phyloP scores from a whole-genome alignment of 148 eudicot species.

The Silene latifolia region DNA sequence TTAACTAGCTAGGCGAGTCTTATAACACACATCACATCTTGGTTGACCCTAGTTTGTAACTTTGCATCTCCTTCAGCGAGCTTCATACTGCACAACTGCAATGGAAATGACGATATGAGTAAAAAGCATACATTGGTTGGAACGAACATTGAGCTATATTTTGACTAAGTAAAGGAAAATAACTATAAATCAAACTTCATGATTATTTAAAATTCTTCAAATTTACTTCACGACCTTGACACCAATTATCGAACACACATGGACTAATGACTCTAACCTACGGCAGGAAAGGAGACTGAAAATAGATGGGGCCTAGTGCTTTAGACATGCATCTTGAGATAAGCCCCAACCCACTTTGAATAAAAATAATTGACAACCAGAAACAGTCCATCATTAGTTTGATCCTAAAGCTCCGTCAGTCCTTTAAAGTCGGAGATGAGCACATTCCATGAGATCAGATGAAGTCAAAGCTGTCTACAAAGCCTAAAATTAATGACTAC shows the following conservation, averaged over 20 bases:
- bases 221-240: too few species aligned
- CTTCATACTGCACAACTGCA: conserved; percentile 44
- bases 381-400: too few species aligned
- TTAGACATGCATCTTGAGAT: neutral
- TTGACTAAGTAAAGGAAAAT: neutral
- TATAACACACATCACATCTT: conserved; percentile 9
- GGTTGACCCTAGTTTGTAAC: neutral
- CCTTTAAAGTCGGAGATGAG: too few species aligned
- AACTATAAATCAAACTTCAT: too few species aligned
- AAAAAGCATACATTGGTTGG: neutral
- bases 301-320: neutral
- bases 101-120: neutral
- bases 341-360: neutral
- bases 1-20: neutral
- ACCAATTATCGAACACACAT: neutral
- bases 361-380: neutral
- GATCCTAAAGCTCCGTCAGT: too few species aligned
- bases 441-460: too few species aligned
- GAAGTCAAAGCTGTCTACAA: too few species aligned
- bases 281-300: too few species aligned
- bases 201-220: too few species aligned
- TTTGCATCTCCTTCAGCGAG: conserved; percentile 25
- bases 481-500: too few species aligned
- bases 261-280: too few species aligned
- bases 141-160: neutral